A percentile compares a stretch with the other conserved stretches of the same genome.
phyloP scores from a whole-genome alignment of 2,329 filamentous ascomycete species.

The Penicillium griseofulvum region DNA sequence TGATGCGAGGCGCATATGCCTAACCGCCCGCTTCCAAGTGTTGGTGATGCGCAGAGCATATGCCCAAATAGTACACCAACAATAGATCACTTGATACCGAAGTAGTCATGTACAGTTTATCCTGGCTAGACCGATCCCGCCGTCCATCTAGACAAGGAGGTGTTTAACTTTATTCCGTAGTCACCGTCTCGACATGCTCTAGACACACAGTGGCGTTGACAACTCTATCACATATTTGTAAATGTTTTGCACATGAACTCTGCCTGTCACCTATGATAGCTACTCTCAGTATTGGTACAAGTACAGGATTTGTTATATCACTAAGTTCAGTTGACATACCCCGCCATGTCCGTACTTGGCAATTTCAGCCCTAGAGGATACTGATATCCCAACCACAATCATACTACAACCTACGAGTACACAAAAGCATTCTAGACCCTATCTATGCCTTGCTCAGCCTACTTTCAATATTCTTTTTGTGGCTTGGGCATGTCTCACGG shows the following conservation, averaged over 20 bases:
- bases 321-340: background rate
- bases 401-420: background rate
- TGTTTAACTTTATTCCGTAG: background rate
- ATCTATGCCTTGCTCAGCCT: background rate
- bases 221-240: background rate
- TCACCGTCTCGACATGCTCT: background rate
- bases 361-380: no score
- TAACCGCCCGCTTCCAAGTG: background rate
- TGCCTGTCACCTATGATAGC: background rate
- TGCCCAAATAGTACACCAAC: background rate
- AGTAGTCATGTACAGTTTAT: background rate
- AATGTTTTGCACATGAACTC: background rate
- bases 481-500: background rate
- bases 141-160: background rate
- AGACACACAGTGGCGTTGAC: background rate
- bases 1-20: no score
- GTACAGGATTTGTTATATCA: background rate
- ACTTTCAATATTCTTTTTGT: background rate
- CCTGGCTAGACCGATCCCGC: background rate
- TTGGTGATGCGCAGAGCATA: background rate
- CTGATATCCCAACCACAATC: background rate
- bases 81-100: background rate
- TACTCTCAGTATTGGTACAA: background rate
- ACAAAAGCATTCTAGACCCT: background rate
- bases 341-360: background rate